Percentiles rank a stretch among this genome's conserved stretches.
Conservation (phyloP, 306 rosid genomes). For the Betula pendula region DNA sequence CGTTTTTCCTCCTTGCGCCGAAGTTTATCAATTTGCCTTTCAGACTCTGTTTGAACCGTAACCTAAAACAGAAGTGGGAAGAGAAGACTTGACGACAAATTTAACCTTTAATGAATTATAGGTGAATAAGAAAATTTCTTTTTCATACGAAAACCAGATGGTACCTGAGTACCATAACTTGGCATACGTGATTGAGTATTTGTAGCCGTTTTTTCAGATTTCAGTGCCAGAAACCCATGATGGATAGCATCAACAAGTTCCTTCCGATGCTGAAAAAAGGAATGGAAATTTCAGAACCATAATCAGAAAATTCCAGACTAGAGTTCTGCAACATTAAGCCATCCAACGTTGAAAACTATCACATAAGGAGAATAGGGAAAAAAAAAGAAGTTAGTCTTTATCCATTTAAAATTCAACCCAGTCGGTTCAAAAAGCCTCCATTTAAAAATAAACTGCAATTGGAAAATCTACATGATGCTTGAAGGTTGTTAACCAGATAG, state of each 20-base stretch:
- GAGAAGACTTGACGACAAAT: constrained; percentile 17
- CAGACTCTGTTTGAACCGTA: constrained; percentile 91
- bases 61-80: constrained; percentile 49
- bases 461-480: neutral
- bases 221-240: constrained; percentile 65
- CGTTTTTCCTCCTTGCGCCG: constrained; percentile 95
- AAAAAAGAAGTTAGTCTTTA: neutral
- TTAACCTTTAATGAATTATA: constrained; percentile 1
- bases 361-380: neutral
- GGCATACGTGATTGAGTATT: constrained; percentile 92
- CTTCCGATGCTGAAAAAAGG: constrained; percentile 69
- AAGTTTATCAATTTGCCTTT: constrained; percentile 86
- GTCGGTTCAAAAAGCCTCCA: constrained; percentile 3
- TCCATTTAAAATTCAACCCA: neutral
- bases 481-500: constrained; percentile 17
- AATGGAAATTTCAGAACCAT: neutral
- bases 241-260: constrained; percentile 79
- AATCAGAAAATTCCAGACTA: constrained; percentile 21
- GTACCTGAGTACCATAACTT: constrained; percentile 95
- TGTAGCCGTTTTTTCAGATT: constrained; percentile 65
- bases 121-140: neutral
- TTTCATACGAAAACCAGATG: constrained; percentile 10
- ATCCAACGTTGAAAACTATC: neutral
- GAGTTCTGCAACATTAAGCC: neutral
- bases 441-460: neutral